These are phyloP conservation scores for Haplosporangium sp. DNA, from an alignment of 371 early-diverging fungal genomes.

Conservation along the genomic window DNA sequence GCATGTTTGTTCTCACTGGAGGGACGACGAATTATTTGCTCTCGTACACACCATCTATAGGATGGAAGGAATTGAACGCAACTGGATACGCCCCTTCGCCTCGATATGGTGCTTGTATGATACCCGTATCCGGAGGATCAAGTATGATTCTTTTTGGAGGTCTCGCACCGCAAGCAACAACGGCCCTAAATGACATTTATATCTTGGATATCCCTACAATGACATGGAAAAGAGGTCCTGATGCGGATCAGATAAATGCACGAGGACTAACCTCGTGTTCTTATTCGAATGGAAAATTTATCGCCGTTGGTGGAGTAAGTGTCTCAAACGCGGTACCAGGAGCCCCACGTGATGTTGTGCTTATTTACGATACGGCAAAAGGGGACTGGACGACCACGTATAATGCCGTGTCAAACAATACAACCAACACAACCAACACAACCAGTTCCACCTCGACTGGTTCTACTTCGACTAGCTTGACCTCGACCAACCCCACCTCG, in stretches of 20 bases:
- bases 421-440: too few relatives aligned
- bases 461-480: too few relatives aligned
- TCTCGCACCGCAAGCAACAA: background rate
- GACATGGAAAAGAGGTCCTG: slow-evolving; percentile 11
- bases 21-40: background rate
- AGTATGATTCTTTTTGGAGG: slow-evolving; percentile 39
- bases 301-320: too few relatives aligned
- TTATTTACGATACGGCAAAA: too few relatives aligned
- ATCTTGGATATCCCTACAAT: slow-evolving; percentile 7
- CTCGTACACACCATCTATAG: background rate
- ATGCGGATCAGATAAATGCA: background rate
- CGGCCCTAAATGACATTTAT: slow-evolving; percentile 1
- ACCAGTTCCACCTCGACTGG: too few relatives aligned
- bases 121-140: slow-evolving; percentile 15
- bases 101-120: slow-evolving; percentile 8
- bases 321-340: too few relatives aligned
- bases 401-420: too few relatives aligned
- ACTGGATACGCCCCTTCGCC: background rate
- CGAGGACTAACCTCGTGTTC: too few relatives aligned
- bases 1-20: background rate
- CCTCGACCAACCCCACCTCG: too few relatives aligned
- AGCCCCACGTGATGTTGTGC: too few relatives aligned
- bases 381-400: too few relatives aligned
- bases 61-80: background rate
- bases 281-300: too few relatives aligned